Evolutionary conservation across 345 rosid genomes (phyloP), one percentile per base, ranked within the genome.

Genomic region (Rhodomyrtus tomentosa): DNA sequence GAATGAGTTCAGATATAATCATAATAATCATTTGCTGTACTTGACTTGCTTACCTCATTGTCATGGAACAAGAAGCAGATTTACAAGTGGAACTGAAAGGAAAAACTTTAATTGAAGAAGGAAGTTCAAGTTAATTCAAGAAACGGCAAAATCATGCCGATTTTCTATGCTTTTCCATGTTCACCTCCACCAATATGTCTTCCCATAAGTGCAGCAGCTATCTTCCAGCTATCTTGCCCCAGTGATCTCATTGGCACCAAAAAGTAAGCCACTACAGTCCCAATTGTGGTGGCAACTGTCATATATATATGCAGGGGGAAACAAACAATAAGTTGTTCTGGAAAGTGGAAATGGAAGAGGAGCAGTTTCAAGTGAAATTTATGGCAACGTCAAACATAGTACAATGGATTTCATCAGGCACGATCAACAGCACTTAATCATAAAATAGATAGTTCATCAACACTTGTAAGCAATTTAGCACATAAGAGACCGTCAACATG

Each of bases 181-280:
- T 83, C 85, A 89, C 92, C 86, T 85, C 92, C 90, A 29, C 92
- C 92, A 84, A 95, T 93, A 87, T 93, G 91, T 81, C 99, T 94
- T 3, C 96, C 98, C 98, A 93, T 94, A 80, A 96, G 93, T 68
- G 99, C 96, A 88, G 99, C 91, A 55, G 98, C 99, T 85, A 96
- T 93, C 87, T 95, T 94, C 98, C 99, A 96, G 83, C 89, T 94
- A 88, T 95, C 98, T 55, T 90, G 90, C 82, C 98, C 99, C 81
- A 96, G 96, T 38, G 99, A 92, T 90, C 92, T 91, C 98, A 95
- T 96, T 0, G 98, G 98, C 84, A 95, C 96, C 85, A 93, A 12
- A 84, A 88, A 52, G 84, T 91, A 95, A 6, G 95, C 98, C 90
- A 96, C 90, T 55, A 92, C 51, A 15, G 98, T 94, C 82, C 99